Evolutionary conservation across 1,284 basidiomycete species (phyloP).

Genomic region (Apiotrichum porosum): DNA sequence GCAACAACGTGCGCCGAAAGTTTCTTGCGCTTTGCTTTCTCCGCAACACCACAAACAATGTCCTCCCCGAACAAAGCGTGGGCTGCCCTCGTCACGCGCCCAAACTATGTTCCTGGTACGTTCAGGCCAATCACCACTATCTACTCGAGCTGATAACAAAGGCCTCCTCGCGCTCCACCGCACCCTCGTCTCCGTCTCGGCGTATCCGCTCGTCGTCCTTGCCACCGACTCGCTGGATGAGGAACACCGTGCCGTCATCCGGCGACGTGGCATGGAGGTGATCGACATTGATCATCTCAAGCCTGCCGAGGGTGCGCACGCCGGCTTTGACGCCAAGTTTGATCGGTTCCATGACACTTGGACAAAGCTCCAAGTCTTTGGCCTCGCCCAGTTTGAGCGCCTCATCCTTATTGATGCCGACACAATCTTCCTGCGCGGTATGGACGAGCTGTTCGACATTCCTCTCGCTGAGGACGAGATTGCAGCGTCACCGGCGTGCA

Average conservation of each 20-base stretch:
- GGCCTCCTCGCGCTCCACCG: conserved; percentile 63
- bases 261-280: conserved; percentile 55
- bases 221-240: conserved; percentile 61
- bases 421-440: conserved; percentile 79
- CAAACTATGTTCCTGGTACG: conserved; percentile 58
- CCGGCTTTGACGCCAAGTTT: conserved; percentile 35
- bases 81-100: conserved; percentile 63
- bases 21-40: no score
- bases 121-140: no score
- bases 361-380: conserved; percentile 81
- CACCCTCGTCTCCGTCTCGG: conserved; percentile 62
- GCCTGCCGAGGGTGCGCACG: conserved; percentile 56
- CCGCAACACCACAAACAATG: no score
- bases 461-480: conserved; percentile 66
- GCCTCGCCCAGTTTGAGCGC: conserved; percentile 70
- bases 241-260: conserved; percentile 57
- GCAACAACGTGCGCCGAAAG: no score
- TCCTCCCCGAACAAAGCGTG: conserved; percentile 53
- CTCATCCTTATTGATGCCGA: conserved; percentile 83
- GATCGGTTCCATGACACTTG: conserved; percentile 76
- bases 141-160: not conserved
- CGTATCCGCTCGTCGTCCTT: conserved; percentile 78
- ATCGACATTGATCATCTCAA: conserved; percentile 60
- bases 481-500: conserved; percentile 80
- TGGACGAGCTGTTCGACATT: conserved; percentile 85